Conservation (phyloP, 306 rosid species). For the Cercis canadensis region DNA sequence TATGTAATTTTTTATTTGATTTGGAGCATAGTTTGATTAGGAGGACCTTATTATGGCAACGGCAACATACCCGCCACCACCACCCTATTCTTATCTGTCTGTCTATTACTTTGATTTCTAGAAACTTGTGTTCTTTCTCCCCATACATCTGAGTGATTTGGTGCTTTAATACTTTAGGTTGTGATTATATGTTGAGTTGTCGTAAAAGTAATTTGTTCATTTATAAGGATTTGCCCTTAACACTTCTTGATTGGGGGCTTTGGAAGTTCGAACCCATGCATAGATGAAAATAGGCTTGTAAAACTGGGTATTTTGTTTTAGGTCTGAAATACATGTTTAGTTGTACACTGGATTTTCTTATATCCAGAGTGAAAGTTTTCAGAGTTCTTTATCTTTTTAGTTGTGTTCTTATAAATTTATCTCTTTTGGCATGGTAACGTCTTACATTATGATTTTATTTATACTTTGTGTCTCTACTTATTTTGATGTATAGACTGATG, state of each 20-base stretch:
- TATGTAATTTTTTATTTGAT: too few relatives aligned
- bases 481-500: slow-evolving; percentile 61
- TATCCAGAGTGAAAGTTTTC: background rate
- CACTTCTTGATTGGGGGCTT: background rate
- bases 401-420: slow-evolving; percentile 12
- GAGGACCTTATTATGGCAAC: slow-evolving; percentile 66
- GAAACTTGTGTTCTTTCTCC: background rate
- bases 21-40: slow-evolving; percentile 11
- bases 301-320: slow-evolving; percentile 19
- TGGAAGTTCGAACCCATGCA: background rate
- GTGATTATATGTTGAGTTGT: slow-evolving; percentile 13
- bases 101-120: slow-evolving; percentile 2
- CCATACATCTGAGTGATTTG: background rate
- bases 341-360: background rate
- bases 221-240: background rate
- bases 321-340: slow-evolving; percentile 17
- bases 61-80: slow-evolving; percentile 91
- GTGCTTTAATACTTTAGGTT: background rate
- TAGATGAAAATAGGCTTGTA: slow-evolving; percentile 27
- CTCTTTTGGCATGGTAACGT: slow-evolving; percentile 2
- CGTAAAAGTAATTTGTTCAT: background rate
- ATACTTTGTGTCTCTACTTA: slow-evolving; percentile 18
- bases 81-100: slow-evolving; percentile 57
- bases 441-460: background rate
- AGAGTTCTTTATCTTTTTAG: slow-evolving; percentile 1